Percentiles rank a stretch among this genome's conserved stretches.
Conservation (phyloP, 805 yeast genomes). For the Candida tammaniensis region DNA sequence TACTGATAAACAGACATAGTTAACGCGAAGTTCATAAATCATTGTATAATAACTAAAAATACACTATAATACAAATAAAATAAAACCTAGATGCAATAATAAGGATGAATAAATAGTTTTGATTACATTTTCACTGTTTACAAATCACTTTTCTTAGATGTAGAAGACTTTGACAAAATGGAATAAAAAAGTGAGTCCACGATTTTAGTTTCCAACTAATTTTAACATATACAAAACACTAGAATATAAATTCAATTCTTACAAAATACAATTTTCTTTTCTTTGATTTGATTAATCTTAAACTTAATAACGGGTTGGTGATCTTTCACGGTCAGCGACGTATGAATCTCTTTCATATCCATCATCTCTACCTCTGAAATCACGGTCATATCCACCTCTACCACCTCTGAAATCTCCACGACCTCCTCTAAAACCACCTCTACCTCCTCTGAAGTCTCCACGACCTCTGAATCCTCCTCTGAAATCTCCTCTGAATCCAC, state of each 20-base stretch:
- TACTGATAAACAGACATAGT: conserved; percentile 15
- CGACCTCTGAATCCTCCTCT: conserved; percentile 36
- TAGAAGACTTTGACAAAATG: conserved; percentile 1
- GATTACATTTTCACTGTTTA: background rate
- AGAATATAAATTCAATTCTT: conserved; percentile 1
- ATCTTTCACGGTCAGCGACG: conserved; percentile 48
- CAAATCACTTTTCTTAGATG: background rate
- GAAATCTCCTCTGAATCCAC: conserved; percentile 34
- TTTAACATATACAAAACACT: conserved; percentile 9
- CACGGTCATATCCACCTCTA: conserved; percentile 38
- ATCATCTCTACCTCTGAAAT: conserved; percentile 29
- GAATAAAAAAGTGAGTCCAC: conserved; percentile 7
- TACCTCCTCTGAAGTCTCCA: conserved; percentile 32
- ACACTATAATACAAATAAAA: conserved; percentile 2
- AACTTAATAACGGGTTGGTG: conserved; percentile 66
- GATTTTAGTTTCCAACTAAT: conserved; percentile 9
- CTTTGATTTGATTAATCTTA: background rate
- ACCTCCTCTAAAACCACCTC: conserved; percentile 35
- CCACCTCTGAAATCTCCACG: conserved; percentile 38
- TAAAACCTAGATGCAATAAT: background rate
- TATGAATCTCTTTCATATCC: conserved; percentile 46
- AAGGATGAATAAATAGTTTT: background rate
- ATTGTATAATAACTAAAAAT: background rate
- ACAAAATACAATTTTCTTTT: background rate
- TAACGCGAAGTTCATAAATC: conserved; percentile 3